Conservation (phyloP, 2,329 filamentous ascomycete genomes). For the Pseudonectria foliicola region DNA sequence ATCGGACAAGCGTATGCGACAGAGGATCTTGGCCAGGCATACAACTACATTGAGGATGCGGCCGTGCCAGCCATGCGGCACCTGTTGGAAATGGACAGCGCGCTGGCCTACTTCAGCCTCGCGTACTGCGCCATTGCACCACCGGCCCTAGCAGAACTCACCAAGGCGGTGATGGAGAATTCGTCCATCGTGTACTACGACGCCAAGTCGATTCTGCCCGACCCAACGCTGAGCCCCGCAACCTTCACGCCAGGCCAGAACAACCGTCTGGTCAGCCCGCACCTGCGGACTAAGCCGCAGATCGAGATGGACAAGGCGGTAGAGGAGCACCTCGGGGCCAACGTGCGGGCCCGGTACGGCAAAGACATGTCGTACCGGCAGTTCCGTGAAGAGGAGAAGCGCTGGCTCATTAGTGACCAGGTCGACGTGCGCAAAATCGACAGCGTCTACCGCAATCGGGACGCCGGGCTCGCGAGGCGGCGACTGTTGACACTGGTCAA, state of each 20-base stretch:
- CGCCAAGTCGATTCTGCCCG: slow-evolving; percentile 30
- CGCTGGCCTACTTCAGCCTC: slow-evolving; percentile 36
- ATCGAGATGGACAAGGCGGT: slow-evolving; percentile 23
- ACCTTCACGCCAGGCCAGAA: slow-evolving; percentile 26
- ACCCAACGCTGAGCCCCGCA: slow-evolving; percentile 11
- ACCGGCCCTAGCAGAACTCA: slow-evolving; percentile 20
- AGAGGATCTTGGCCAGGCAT: slow-evolving; percentile 36
- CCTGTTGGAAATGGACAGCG: slow-evolving; percentile 25
- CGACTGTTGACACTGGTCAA: slow-evolving; percentile 30
- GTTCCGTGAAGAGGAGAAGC: slow-evolving; percentile 30
- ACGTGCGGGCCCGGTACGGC: slow-evolving; percentile 27
- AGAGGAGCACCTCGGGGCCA: slow-evolving; percentile 23
- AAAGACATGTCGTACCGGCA: slow-evolving; percentile 20
- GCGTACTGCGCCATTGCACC: slow-evolving; percentile 30
- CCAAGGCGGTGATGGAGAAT: slow-evolving; percentile 22
- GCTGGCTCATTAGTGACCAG: slow-evolving; percentile 34
- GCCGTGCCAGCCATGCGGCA: slow-evolving; percentile 25
- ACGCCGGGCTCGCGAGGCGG: slow-evolving; percentile 30
- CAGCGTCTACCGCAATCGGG: slow-evolving; percentile 36
- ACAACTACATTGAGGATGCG: slow-evolving; percentile 39
- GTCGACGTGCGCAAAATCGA: slow-evolving; percentile 35
- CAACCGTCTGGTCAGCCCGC: slow-evolving; percentile 16
- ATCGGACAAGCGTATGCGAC: slow-evolving; percentile 41
- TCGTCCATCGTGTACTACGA: slow-evolving; percentile 30
- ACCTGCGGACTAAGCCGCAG: slow-evolving; percentile 16